These are phyloP conservation scores for Pseudocercospora fuligena DNA, from an alignment of 2,329 filamentous ascomycete genomes.

Conservation along the genomic window DNA sequence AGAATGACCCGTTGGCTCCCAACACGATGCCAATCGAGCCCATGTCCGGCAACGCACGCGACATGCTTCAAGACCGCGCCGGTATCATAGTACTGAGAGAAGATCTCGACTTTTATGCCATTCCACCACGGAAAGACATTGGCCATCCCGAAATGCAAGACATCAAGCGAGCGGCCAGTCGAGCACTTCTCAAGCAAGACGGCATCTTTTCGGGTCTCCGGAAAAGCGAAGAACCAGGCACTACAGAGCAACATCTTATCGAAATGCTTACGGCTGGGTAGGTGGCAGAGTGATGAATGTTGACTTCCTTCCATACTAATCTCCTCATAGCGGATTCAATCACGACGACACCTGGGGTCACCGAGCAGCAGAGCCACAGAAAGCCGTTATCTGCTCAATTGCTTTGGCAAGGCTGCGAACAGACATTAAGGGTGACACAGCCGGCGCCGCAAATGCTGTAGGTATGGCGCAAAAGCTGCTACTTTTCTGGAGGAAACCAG, in stretches of 20 bases:
- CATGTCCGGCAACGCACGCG: conserved; percentile 63
- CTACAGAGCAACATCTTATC: conserved; percentile 96
- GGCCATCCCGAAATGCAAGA: conserved; percentile 90
- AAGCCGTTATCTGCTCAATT: conserved; percentile 96
- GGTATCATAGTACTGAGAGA: conserved; percentile 97
- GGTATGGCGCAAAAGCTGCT: conserved; percentile 98
- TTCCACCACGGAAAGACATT: conserved; percentile 84
- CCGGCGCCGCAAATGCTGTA: conserved; percentile 76
- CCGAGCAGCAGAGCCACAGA: conserved; percentile 95
- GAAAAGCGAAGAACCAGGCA: conserved; percentile 93
- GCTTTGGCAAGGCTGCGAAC: conserved; percentile 90
- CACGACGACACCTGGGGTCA: conserved; percentile 96
- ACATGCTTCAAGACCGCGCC: conserved; percentile 84
- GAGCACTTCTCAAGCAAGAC: conserved; percentile 82
- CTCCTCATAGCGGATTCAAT: conserved; percentile 78
- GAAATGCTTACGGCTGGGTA: conserved; percentile 99
- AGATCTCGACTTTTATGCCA: conserved; percentile 96
- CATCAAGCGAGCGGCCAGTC: conserved; percentile 89
- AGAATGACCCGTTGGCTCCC: conserved; percentile 54
- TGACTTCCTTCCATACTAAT: not conserved
- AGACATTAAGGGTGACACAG: conserved; percentile 71
- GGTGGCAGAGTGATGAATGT: conserved; percentile 40
- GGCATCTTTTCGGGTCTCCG: conserved; percentile 96
- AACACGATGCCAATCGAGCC: conserved; percentile 73
- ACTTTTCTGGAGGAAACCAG: conserved; percentile 97